Conservation (phyloP, 2,329 filamentous ascomycete genomes). For the Pseudocercospora eumusae region DNA sequence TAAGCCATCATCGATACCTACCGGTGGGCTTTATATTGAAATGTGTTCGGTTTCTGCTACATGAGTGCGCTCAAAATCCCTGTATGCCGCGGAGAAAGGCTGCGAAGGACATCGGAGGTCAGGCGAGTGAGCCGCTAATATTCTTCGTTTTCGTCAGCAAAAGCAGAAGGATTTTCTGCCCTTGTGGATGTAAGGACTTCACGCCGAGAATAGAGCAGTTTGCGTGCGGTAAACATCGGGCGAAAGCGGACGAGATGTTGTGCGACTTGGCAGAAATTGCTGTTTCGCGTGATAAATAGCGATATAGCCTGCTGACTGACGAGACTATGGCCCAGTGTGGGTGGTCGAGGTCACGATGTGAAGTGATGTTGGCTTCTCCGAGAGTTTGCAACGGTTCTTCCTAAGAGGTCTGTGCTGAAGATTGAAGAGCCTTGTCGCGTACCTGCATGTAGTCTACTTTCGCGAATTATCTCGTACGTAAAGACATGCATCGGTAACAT, state of each 20-base stretch:
- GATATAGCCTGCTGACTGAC: constrained; percentile 2
- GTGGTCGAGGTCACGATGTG: neutral
- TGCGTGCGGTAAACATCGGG: constrained; percentile 10
- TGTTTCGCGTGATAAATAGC: neutral
- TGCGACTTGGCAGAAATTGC: neutral
- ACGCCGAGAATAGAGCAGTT: constrained; percentile 12
- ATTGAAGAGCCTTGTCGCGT: neutral
- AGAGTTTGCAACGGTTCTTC: neutral
- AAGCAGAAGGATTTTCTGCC: neutral
- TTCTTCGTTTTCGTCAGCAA: constrained; percentile 15
- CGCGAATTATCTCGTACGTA: neutral
- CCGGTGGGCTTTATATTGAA: neutral
- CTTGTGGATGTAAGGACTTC: constrained; percentile 14
- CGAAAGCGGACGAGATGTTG: constrained; percentile 10
- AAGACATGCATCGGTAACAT: neutral
- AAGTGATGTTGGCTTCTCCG: constrained; percentile 1
- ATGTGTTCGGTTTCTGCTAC: neutral
- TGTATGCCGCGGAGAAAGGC: neutral
- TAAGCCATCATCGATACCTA: constrained; percentile 9
- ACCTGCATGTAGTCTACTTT: too few species aligned
- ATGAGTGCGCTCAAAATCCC: neutral
- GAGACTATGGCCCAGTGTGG: neutral
- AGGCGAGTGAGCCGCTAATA: neutral
- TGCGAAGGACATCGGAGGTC: neutral
- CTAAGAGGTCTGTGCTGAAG: constrained; percentile 2